phyloP scores from a whole-genome alignment of 345 rosid species.

The Eucalyptus paniculata region DNA sequence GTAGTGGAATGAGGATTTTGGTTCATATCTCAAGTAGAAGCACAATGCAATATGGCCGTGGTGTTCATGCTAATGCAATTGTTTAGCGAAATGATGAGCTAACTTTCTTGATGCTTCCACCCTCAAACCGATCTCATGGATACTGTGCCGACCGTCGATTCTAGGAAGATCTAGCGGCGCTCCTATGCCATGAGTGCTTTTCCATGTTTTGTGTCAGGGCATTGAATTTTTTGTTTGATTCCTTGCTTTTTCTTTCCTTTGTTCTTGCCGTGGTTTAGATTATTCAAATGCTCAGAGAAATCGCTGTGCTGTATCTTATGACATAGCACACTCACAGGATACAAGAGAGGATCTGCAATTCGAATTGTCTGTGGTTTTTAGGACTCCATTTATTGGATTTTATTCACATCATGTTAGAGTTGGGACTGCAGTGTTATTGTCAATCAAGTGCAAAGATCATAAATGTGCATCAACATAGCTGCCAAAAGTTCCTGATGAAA shows the following conservation, averaged over 20 bases:
- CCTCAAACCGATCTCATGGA: neutral
- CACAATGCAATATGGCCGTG: neutral
- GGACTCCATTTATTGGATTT: neutral
- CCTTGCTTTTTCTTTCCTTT: neutral
- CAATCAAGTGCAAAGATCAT: neutral
- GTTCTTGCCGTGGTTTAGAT: neutral
- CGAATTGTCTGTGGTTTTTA: neutral
- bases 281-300: neutral
- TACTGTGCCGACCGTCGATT: neutral
- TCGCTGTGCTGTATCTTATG: neutral
- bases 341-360: neutral
- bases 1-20: neutral
- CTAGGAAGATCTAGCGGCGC: neutral
- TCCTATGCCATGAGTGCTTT: neutral
- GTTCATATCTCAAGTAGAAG: neutral
- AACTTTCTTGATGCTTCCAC: neutral
- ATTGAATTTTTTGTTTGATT: neutral
- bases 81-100: neutral
- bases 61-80: neutral
- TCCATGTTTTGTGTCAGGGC: neutral
- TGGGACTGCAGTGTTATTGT: neutral
- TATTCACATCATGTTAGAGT: neutral
- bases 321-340: neutral
- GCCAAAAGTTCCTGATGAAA: neutral
- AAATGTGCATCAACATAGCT: neutral